Evolutionary conservation across 2,329 filamentous ascomycete species (phyloP), one percentile per base, ranked within the genome.

Genomic region (Calonectria hawksworthii): DNA sequence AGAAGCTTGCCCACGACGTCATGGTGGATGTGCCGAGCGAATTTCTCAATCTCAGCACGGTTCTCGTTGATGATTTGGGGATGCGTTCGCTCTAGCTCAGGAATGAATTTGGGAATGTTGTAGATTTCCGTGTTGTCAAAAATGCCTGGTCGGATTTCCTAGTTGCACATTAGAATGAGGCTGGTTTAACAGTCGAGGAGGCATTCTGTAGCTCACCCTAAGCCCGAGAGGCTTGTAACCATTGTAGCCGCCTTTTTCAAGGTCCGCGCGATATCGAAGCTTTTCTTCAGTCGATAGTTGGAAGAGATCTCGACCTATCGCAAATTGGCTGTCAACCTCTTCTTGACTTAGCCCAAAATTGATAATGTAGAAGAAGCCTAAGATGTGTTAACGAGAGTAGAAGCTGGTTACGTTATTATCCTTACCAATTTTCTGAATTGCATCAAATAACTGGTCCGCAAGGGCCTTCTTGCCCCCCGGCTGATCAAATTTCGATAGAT

Each of bases 271-370:
- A 65, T 89, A 91, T 78, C 91, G 90, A 70, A 92, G 85, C 79
- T 92, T 93, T 80, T 93, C 90, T 14, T 90, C 89, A 0, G 89
- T 83, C 0, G 91, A 89, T 0, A 92, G 85, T 8, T 80, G 73
- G 38, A 83, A 84, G 78, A 93, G 90, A 63, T 89, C 86, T 67
- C 89, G 87, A 0, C 89, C 91, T 0, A 93, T 85, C 9, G 90
- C 89, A 74, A 92, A 92, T 75, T 93, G 91, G 1, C 84, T 83
- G 74, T 92, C 88, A 2, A 93, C 87, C 63, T 89, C 87, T 66
- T 91, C 90, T 79, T 92, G 90, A 5, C 83, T 84, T 52, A 92
- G 88, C 75, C 89, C 90, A 77, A 90, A 92, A 83, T 93, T 92
- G 72, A 88, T 91, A 8, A 92, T 89, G 73, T 92, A 92, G 82